Conservation (phyloP, 805 yeast species). For the Sugiyamaella lignohabitans region DNA sequence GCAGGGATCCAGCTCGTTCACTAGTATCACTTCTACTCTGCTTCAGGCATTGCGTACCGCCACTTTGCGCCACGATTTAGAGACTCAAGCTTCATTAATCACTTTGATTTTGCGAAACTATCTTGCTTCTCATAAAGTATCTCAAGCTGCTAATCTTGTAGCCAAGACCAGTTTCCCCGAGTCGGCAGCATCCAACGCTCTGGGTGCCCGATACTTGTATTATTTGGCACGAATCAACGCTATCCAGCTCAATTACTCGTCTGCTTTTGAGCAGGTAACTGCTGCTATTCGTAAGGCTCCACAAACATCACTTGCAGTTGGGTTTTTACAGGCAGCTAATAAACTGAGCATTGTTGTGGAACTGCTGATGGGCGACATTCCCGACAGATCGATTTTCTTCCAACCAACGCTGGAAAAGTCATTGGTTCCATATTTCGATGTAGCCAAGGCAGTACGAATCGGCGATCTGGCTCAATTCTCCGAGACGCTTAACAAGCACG, state of each 20-base stretch:
- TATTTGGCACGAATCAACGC: constrained; percentile 88
- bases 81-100: constrained; percentile 80
- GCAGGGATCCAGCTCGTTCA: constrained; percentile 34
- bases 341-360: constrained; percentile 85
- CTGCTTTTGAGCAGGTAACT: constrained; percentile 82
- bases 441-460: constrained; percentile 83
- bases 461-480: constrained; percentile 86
- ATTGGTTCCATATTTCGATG: constrained; percentile 73
- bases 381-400: constrained; percentile 76
- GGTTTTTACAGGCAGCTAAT: constrained; percentile 84
- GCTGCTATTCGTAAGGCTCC: constrained; percentile 98
- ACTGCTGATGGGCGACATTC: constrained; percentile 92
- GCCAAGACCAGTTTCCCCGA: constrained; percentile 86
- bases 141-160: constrained; percentile 82
- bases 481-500: constrained; percentile 58
- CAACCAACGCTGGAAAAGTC: constrained; percentile 54
- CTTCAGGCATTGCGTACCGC: constrained; percentile 78
- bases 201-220: constrained; percentile 86
- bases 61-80: constrained; percentile 84
- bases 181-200: constrained; percentile 76
- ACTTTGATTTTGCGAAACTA: constrained; percentile 82
- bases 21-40: constrained; percentile 60
- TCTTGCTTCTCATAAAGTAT: constrained; percentile 68
- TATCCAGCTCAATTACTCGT: constrained; percentile 84
- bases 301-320: constrained; percentile 74